Conservation (phyloP, 2,329 filamentous ascomycete species). For the Sporothrix brunneoviolacea region DNA sequence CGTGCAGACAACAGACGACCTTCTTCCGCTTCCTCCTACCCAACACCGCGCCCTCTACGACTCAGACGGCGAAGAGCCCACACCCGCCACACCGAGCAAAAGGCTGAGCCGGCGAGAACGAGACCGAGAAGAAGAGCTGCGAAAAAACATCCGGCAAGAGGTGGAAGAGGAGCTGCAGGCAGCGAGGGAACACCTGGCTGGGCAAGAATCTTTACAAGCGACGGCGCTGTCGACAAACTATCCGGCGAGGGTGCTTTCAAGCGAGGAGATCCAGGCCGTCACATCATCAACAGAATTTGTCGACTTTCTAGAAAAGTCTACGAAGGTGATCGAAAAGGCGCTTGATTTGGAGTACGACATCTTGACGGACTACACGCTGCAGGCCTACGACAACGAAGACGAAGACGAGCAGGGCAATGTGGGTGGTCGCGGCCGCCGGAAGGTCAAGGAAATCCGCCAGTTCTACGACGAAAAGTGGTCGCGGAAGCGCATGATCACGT, state of each 20-base stretch:
- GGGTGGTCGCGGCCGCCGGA: constrained; percentile 62
- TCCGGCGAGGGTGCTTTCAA: constrained; percentile 70
- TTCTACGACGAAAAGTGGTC: constrained; percentile 96
- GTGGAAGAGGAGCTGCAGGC: constrained; percentile 87
- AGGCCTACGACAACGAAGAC: constrained; percentile 67
- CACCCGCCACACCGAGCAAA: constrained; percentile 57
- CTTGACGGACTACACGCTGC: constrained; percentile 84
- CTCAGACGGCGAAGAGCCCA: constrained; percentile 58
- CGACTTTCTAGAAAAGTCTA: constrained; percentile 90
- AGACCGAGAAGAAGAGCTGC: constrained; percentile 81
- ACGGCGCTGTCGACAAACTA: constrained; percentile 50
- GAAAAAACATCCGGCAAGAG: constrained; percentile 76
- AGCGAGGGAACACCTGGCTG: constrained; percentile 50
- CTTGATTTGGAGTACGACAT: constrained; percentile 96
- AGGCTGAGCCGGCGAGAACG: constrained; percentile 70
- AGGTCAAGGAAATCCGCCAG: constrained; percentile 81
- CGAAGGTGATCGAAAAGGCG: constrained; percentile 93
- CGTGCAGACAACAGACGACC: constrained; percentile 81
- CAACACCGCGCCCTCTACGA: constrained; percentile 49
- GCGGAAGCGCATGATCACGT: constrained; percentile 95
- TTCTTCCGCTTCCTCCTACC: constrained; percentile 50
- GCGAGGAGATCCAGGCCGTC: constrained; percentile 83
- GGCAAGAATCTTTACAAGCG: constrained; percentile 41
- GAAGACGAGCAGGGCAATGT: constrained; percentile 76
- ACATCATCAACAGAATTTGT: constrained; percentile 89